Evolutionary conservation across 768 basidiomycete species (phyloP), one percentile per base, ranked within the genome.

Genomic region (Tylopilus intermedius): DNA sequence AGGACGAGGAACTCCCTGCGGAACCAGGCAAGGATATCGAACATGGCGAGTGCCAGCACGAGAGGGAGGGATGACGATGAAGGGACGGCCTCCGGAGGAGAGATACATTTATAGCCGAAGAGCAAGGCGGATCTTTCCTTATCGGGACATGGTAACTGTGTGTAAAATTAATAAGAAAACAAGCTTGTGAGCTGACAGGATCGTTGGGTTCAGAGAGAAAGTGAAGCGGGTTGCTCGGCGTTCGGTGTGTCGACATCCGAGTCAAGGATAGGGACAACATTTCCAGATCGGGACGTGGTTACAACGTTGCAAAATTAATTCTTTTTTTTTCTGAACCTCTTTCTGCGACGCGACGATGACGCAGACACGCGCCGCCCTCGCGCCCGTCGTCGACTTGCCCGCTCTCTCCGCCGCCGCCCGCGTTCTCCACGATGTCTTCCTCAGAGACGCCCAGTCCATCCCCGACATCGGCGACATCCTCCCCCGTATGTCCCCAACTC

Each of bases 391-490:
- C 26, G 86, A 90, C 68, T 71, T 90, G 46, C 64, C 73, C 42
- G 76, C 81, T 21, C 72, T 92, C 41, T 79, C 82, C 61, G 80
- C 73, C 62, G 88, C 88, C 9, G 84, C 83, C 61, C 74, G 76
- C 53, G 76, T 88, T 32, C 64, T 92, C 27, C 76, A 83, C 50
- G 86, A 88, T 45, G 79, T 82, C 55, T 77, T 90, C 47, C 68
- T 77, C 29, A 89, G 87, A 65, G 89, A 92, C 69, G 76, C 79
- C 3, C 83, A 86, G 68, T 76, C 78, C 47, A 79, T 91, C 45
- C 88, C 90, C 30, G 89, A 90, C 67, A 66, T 87, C 35, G 83
- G 82, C 39, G 90, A 91, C 53, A 76, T 81, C 58, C 67, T 90
- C 47, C 78, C 79, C 50, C 75, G 86, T 87, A 65, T 54, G 24